A percentile compares a stretch with the other conserved stretches of the same genome.
Conservation (phyloP, 2,329 filamentous ascomycete genomes). For the Neodidymelliopsis sp. region DNA sequence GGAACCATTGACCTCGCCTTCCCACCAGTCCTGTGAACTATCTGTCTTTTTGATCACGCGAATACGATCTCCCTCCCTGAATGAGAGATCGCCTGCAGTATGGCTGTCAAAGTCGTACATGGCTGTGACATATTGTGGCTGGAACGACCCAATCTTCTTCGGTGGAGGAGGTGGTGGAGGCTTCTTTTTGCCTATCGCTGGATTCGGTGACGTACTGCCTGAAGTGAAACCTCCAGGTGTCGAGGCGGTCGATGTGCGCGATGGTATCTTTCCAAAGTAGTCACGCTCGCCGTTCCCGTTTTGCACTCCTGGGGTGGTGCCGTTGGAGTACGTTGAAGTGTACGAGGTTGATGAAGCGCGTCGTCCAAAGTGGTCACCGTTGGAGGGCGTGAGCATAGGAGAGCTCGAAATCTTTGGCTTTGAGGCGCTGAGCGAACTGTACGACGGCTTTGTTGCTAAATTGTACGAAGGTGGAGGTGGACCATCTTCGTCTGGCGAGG, state of each 20-base stretch:
- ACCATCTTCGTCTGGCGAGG: slow-evolving; percentile 37
- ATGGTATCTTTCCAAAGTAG: slow-evolving; percentile 55
- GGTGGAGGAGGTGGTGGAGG: slow-evolving; percentile 75
- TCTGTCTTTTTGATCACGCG: slow-evolving; percentile 79
- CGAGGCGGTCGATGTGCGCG: slow-evolving; percentile 45
- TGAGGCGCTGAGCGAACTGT: slow-evolving; percentile 42
- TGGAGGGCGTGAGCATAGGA: slow-evolving; percentile 42
- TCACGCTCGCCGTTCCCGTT: slow-evolving; percentile 37
- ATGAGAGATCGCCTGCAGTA: slow-evolving; percentile 73
- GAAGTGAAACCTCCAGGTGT: slow-evolving; percentile 27
- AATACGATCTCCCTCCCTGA: slow-evolving; percentile 80
- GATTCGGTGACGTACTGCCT: slow-evolving; percentile 51
- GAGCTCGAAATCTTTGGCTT: slow-evolving; percentile 46
- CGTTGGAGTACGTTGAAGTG: slow-evolving; percentile 39
- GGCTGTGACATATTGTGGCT: slow-evolving; percentile 70
- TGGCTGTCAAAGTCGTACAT: slow-evolving; percentile 79
- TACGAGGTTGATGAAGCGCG: slow-evolving; percentile 44
- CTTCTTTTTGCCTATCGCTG: slow-evolving; percentile 70
- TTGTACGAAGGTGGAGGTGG: slow-evolving; percentile 36
- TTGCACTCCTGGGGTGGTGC: slow-evolving; percentile 18
- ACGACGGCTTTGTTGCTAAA: slow-evolving; percentile 46
- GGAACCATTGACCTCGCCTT: slow-evolving; percentile 74
- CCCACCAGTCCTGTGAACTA: slow-evolving; percentile 87
- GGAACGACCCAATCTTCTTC: slow-evolving; percentile 62
- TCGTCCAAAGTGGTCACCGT: slow-evolving; percentile 41